Evolutionary conservation across 495 filamentous ascomycete species (phyloP).

Genomic region (Daldinia bambusicola): DNA sequence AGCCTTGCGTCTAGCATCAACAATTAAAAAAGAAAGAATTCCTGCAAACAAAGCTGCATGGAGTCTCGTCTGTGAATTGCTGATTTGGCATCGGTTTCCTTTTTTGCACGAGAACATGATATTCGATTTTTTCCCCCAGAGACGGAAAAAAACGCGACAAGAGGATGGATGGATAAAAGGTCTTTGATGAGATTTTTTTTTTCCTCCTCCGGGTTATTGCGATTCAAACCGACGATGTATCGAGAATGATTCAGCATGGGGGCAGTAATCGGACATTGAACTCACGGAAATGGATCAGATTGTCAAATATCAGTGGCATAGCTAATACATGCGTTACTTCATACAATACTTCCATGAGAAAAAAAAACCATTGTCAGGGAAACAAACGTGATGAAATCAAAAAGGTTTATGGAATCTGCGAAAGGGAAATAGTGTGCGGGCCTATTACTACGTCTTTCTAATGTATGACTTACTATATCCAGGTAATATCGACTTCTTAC

Average conservation of each 20-base stretch:
- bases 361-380: neutral
- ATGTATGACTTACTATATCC: neutral
- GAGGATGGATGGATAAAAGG: neutral
- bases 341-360: neutral
- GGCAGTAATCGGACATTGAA: slow-evolving; percentile 20
- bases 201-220: neutral
- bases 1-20: slow-evolving; percentile 55
- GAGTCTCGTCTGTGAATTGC: slow-evolving; percentile 36
- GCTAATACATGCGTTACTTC: slow-evolving; percentile 25
- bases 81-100: slow-evolving; percentile 29
- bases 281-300: slow-evolving; percentile 17
- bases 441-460: neutral
- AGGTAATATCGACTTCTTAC: neutral
- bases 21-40: slow-evolving; percentile 51
- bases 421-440: neutral
- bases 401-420: neutral
- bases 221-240: slow-evolving; percentile 23
- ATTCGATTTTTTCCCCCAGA: slow-evolving; percentile 7
- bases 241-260: slow-evolving; percentile 14
- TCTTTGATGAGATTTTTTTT: slow-evolving; percentile 10
- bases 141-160: slow-evolving; percentile 9
- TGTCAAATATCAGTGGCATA: slow-evolving; percentile 23
- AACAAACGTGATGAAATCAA: neutral
- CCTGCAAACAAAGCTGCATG: slow-evolving; percentile 33
- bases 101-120: slow-evolving; percentile 14